Conservation (phyloP, 2,329 filamentous ascomycete species). For the Clarireedia paspali region DNA sequence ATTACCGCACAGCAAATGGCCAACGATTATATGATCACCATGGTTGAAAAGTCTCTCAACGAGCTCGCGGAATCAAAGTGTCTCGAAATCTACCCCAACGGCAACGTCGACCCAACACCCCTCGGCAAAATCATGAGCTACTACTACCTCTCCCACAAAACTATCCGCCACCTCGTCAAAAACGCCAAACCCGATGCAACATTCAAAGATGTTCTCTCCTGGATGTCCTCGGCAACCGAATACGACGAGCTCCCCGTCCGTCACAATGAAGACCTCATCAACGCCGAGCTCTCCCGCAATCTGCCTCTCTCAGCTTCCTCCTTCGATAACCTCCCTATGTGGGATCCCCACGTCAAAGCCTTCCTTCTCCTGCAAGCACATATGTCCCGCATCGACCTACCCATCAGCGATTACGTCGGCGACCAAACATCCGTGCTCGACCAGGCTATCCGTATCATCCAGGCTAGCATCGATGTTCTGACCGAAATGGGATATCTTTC, state of each 20-base stretch:
- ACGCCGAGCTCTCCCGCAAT: slow-evolving; percentile 77
- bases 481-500: slow-evolving; percentile 80
- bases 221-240: slow-evolving; percentile 90
- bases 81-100: slow-evolving; percentile 74
- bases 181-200: slow-evolving; percentile 67
- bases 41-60: slow-evolving; percentile 78
- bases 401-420: slow-evolving; percentile 94
- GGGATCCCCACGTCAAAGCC: slow-evolving; percentile 97
- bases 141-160: slow-evolving; percentile 95
- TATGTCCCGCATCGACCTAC: slow-evolving; percentile 86
- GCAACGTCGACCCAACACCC: slow-evolving; percentile 81
- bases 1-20: slow-evolving; percentile 77
- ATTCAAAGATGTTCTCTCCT: slow-evolving; percentile 77
- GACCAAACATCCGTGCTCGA: slow-evolving; percentile 87
- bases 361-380: slow-evolving; percentile 92
- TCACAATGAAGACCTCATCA: slow-evolving; percentile 97
- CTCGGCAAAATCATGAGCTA: slow-evolving; percentile 99
- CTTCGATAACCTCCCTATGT: slow-evolving; percentile 69
- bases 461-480: slow-evolving; percentile 88
- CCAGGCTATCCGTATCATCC: slow-evolving; percentile 93
- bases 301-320: slow-evolving; percentile 49
- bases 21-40: slow-evolving; percentile 88
- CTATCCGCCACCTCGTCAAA: slow-evolving; percentile 74
- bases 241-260: slow-evolving; percentile 97
- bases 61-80: slow-evolving; percentile 82